A percentile compares a stretch with the other conserved stretches of the same genome.
Evolutionary conservation across 1,139 yeast species (phyloP).

Genomic region (Yarrowia galli): DNA sequence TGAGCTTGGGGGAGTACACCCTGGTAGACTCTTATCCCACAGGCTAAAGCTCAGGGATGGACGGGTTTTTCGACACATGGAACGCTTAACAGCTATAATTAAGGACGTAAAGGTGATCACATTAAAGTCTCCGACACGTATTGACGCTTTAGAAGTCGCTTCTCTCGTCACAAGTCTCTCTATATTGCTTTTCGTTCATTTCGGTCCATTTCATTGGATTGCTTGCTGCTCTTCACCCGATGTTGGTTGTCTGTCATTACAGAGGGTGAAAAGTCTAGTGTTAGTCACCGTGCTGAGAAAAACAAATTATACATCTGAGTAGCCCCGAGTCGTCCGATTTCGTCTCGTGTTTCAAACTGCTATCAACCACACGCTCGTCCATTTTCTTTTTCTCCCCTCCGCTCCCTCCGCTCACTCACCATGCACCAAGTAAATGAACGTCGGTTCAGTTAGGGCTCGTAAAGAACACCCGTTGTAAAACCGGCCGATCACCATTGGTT

Average conservation of each 20-base stretch:
- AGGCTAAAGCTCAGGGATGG: neutral
- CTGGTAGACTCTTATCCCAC: no score
- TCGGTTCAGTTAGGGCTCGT: neutral
- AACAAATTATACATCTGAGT: neutral
- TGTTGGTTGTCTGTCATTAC: no score
- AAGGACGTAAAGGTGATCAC: neutral
- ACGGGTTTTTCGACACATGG: neutral
- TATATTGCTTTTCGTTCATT: neutral
- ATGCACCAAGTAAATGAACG: slow-evolving; percentile 2
- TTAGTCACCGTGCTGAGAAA: neutral
- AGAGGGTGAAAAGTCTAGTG: neutral
- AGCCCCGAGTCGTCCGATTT: neutral
- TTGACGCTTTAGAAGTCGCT: neutral
- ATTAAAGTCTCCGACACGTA: neutral
- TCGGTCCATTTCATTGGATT: neutral
- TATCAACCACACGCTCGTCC: neutral
- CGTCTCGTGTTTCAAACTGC: neutral
- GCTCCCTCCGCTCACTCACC: neutral
- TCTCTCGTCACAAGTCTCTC: no score
- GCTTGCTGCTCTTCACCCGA: neutral
- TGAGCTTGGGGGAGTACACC: neutral
- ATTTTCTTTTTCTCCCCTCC: neutral
- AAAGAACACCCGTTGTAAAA: neutral
- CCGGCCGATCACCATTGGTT: neutral
- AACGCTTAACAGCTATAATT: neutral